Conservation (phyloP, 75 land plant species). For the Cryptomeria japonica region DNA sequence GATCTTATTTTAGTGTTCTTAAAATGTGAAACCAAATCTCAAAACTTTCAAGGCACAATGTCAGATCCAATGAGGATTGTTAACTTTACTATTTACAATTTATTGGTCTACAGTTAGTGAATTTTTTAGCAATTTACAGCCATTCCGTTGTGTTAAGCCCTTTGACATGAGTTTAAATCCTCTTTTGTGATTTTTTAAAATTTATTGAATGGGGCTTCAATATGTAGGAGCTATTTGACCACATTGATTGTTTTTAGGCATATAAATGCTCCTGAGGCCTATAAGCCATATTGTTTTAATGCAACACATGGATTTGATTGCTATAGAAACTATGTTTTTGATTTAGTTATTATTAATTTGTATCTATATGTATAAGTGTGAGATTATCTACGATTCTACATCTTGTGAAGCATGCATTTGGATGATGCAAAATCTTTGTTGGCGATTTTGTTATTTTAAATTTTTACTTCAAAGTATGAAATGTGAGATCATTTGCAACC, state of each 20-base stretch:
- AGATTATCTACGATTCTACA: neutral
- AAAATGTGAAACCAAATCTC: no score
- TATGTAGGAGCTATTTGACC: neutral
- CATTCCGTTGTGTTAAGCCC: neutral
- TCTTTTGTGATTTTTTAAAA: slow-evolving; percentile 14
- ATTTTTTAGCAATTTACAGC: neutral
- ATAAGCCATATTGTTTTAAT: neutral
- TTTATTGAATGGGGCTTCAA: neutral
- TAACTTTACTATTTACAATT: neutral
- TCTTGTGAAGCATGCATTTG: neutral
- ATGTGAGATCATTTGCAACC: neutral
- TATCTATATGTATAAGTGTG: neutral
- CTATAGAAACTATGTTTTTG: neutral
- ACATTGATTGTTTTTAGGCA: neutral
- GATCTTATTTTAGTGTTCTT: no score
- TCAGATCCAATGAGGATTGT: neutral
- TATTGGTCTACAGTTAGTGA: neutral
- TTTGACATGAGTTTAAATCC: neutral
- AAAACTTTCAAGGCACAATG: neutral
- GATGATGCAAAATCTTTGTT: neutral
- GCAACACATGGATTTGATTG: neutral
- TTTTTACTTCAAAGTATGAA: neutral
- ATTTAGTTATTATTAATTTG: neutral
- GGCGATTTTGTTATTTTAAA: neutral
- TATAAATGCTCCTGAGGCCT: neutral